Evolutionary conservation across 2,329 filamentous ascomycete species (phyloP).

Genomic region (Fusarium verrucosum): DNA sequence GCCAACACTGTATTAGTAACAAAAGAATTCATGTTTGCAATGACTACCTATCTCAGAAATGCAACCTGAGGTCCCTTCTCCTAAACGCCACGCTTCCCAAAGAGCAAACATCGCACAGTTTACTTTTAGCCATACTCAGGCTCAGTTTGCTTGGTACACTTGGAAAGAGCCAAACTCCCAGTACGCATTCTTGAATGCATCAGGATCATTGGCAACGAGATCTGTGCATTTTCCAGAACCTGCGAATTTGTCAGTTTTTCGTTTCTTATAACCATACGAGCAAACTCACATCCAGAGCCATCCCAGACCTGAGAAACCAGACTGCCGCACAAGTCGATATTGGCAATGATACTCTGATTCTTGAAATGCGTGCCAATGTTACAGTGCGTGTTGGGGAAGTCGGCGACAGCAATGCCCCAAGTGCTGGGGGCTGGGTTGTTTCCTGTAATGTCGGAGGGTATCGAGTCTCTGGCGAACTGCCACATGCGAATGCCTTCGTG

Average conservation of each 20-base stretch:
- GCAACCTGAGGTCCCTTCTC: neutral
- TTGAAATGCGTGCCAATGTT: slow-evolving; percentile 67
- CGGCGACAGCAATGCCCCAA: slow-evolving; percentile 70
- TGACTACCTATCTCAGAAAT: neutral
- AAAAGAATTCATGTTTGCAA: neutral
- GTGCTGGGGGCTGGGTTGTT: slow-evolving; percentile 65
- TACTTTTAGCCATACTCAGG: neutral
- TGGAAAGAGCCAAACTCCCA: slow-evolving; percentile 72
- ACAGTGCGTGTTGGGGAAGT: slow-evolving; percentile 72
- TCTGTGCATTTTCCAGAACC: slow-evolving; percentile 65
- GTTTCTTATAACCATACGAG: too few species aligned
- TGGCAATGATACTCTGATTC: slow-evolving; percentile 72
- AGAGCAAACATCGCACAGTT: neutral
- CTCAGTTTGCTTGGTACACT: slow-evolving; percentile 58
- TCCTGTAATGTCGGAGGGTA: slow-evolving; percentile 62
- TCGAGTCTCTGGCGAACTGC: slow-evolving; percentile 61
- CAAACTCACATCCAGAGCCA: slow-evolving; percentile 55
- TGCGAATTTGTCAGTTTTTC: slow-evolving; percentile 35
- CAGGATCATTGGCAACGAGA: slow-evolving; percentile 66
- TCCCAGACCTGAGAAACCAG: slow-evolving; percentile 60
- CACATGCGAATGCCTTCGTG: slow-evolving; percentile 69
- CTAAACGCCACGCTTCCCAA: slow-evolving; percentile 40
- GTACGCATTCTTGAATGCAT: slow-evolving; percentile 66
- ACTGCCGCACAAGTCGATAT: slow-evolving; percentile 72
- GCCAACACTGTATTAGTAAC: slow-evolving; percentile 19